These are phyloP conservation scores for Phytophthora capsici DNA, from an alignment of 352 stramenopile genomes.

Conservation along the genomic window DNA sequence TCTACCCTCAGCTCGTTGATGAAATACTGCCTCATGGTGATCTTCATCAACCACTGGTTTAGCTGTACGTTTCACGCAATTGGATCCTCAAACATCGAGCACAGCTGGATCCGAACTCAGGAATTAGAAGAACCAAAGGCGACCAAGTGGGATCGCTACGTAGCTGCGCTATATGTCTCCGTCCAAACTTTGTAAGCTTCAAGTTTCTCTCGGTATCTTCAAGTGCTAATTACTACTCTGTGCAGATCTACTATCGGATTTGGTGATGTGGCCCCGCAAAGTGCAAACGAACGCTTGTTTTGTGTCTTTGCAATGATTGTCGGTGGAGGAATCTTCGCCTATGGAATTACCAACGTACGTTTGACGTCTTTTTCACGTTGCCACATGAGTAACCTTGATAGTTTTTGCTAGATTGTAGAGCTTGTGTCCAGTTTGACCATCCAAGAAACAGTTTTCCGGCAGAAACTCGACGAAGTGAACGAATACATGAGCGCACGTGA, in stretches of 20 bases:
- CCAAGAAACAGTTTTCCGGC: constrained; percentile 64
- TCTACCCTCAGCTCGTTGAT: constrained; percentile 71
- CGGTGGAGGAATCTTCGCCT: constrained; percentile 76
- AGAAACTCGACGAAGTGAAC: constrained; percentile 83
- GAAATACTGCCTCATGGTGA: constrained; percentile 73
- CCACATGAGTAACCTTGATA: no score
- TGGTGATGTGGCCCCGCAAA: constrained; percentile 56
- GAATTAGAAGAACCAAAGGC: constrained; percentile 40
- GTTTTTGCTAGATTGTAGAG: constrained; percentile 56
- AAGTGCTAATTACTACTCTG: neutral
- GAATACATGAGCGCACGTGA: constrained; percentile 83
- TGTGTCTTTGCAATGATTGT: constrained; percentile 78
- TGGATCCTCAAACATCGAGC: constrained; percentile 25
- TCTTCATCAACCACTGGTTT: constrained; percentile 80
- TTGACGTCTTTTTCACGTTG: neutral
- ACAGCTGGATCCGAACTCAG: constrained; percentile 55
- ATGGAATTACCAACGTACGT: constrained; percentile 80
- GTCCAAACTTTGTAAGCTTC: constrained; percentile 72
- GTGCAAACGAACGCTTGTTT: constrained; percentile 67
- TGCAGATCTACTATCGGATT: constrained; percentile 66
- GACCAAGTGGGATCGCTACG: constrained; percentile 63
- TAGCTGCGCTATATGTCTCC: constrained; percentile 71
- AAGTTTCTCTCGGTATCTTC: neutral
- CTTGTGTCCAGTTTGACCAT: constrained; percentile 76
- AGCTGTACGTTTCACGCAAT: constrained; percentile 74